Conservation (phyloP, 176 grass and related monocot species). For the Oryza australiensis region DNA sequence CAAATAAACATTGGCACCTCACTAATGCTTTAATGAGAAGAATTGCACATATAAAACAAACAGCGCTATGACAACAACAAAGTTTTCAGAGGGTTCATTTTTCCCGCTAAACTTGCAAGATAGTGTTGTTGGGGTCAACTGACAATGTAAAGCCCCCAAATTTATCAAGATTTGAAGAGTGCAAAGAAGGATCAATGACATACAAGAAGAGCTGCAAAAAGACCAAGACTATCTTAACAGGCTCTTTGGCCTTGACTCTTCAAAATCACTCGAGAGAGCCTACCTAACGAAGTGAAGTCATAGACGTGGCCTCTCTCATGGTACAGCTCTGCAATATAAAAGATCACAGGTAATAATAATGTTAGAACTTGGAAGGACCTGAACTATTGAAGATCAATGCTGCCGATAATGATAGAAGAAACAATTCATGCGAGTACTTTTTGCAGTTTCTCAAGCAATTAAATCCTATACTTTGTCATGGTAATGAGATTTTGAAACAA, state of each 20-base stretch:
- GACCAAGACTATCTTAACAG: background rate
- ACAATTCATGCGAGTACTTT: background rate
- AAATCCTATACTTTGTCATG: background rate
- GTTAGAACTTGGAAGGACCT: background rate
- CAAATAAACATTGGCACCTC: background rate
- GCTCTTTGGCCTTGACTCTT: background rate
- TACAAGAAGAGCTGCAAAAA: background rate
- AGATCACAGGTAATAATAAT: conserved; percentile 7
- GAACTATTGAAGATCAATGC: background rate
- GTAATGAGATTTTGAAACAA: background rate
- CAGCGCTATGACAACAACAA: background rate
- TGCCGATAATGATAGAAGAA: background rate
- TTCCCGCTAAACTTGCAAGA: background rate
- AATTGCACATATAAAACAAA: conserved; percentile 13
- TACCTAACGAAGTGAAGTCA: conserved; percentile 93
- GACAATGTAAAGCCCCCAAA: background rate
- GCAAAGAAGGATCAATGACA: background rate
- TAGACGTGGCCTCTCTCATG: conserved; percentile 92
- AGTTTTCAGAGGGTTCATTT: background rate
- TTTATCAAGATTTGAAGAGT: background rate
- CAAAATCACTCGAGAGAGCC: conserved; percentile 15
- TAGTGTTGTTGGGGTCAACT: background rate
- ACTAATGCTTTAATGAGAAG: background rate
- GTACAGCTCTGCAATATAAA: conserved; percentile 67
- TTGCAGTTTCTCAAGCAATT: background rate